Conservation (phyloP, 2,329 filamentous ascomycete species). For the Arthrobotrys iridis region DNA sequence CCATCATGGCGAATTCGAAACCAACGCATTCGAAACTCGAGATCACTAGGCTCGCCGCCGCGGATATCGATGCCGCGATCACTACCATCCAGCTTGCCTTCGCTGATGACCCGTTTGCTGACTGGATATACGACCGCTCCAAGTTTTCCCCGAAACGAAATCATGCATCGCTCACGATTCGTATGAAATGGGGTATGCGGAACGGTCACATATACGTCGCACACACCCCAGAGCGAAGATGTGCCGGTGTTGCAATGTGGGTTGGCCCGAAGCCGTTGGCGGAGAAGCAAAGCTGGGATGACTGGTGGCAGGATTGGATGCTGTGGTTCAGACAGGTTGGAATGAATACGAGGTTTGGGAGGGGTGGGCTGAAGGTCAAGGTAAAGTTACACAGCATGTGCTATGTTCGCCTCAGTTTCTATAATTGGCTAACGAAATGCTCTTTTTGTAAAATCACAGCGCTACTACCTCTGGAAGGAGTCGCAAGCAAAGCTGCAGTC, state of each 20-base stretch:
- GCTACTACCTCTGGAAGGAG: conserved; percentile 78
- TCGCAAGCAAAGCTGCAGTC: conserved; percentile 71
- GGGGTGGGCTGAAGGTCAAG: conserved; percentile 73
- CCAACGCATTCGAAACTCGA: conserved; percentile 1
- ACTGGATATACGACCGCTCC: conserved; percentile 71
- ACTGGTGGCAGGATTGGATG: conserved; percentile 73
- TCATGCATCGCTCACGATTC: conserved; percentile 70
- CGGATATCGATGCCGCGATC: conserved; percentile 69
- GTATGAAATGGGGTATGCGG: conserved; percentile 76
- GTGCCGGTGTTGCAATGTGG: conserved; percentile 78
- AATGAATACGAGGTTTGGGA: conserved; percentile 75
- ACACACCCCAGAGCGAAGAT: conserved; percentile 66
- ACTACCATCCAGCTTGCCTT: conserved; percentile 74
- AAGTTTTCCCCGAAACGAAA: conserved; percentile 72
- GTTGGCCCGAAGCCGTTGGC: conserved; percentile 67
- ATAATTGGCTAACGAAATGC: background rate
- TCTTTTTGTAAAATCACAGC: conserved; percentile 59
- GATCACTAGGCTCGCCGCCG: conserved; percentile 18
- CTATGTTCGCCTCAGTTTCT: conserved; percentile 37
- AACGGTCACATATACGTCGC: conserved; percentile 76
- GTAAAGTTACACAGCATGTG: too few relatives aligned
- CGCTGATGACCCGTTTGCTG: conserved; percentile 73
- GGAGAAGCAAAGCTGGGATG: conserved; percentile 68
- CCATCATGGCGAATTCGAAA: conserved; percentile 31
- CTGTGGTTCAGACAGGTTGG: conserved; percentile 73